Evolutionary conservation across 257 asterid genomes (phyloP).

Genomic region (Ballota nigra): DNA sequence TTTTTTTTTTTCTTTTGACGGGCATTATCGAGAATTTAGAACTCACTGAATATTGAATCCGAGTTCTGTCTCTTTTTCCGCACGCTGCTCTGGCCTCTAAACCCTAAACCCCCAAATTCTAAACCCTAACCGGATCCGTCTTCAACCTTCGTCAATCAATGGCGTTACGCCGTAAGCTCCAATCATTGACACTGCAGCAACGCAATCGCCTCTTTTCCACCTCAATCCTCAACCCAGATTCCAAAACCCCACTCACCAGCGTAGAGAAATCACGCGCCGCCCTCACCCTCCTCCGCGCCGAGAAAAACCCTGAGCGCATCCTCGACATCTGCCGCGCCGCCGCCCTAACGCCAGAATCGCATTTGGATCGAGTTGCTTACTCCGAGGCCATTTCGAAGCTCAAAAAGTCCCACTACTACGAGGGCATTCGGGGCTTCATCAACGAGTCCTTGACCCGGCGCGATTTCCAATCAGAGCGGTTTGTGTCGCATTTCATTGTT

Average conservation of each 20-base stretch:
- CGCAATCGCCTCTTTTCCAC: conserved; percentile 41
- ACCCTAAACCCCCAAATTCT: conserved; percentile 18
- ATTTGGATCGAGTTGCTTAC: conserved; percentile 68
- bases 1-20: too few relatives aligned
- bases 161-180: conserved; percentile 65
- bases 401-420: conserved; percentile 43
- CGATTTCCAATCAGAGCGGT: conserved; percentile 52
- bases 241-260: conserved; percentile 60
- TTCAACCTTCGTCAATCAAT: conserved; percentile 33
- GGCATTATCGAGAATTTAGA: background rate
- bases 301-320: conserved; percentile 76
- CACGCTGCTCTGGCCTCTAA: background rate
- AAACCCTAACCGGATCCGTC: conserved; percentile 14
- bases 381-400: conserved; percentile 61
- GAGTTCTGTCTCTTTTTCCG: background rate
- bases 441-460: conserved; percentile 54
- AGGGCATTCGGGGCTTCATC: conserved; percentile 57
- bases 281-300: conserved; percentile 68
- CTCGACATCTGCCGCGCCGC: conserved; percentile 89
- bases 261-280: conserved; percentile 80
- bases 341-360: conserved; percentile 60
- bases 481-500: conserved; percentile 53
- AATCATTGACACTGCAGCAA: conserved; percentile 30
- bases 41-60: background rate
- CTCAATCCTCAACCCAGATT: conserved; percentile 58